Conservation (phyloP, 139 green algal species). For the Tetradesmus obliquus region DNA sequence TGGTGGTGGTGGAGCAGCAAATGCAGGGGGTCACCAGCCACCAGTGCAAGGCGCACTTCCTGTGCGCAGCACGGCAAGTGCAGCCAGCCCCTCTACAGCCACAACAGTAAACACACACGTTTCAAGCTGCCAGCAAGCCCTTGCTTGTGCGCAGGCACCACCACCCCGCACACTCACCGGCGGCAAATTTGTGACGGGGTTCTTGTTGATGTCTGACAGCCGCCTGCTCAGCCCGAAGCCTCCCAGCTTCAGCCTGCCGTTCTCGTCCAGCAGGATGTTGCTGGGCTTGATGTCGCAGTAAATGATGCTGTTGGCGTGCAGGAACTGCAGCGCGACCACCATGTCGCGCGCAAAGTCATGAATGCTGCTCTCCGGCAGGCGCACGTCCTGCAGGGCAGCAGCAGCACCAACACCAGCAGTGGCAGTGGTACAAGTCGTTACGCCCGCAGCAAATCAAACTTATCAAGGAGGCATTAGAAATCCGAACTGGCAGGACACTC, state of each 20-base stretch:
- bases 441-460: too few species aligned
- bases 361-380: conserved; percentile 88
- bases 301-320: conserved; percentile 87
- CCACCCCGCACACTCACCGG: neutral
- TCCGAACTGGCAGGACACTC: too few species aligned
- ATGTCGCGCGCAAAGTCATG: conserved; percentile 90
- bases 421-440: neutral
- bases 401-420: neutral
- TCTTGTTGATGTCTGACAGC: conserved; percentile 87
- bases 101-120: too few species aligned
- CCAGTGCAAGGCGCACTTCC: too few species aligned
- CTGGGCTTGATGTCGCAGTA: conserved; percentile 96
- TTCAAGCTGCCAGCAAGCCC: too few species aligned
- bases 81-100: too few species aligned
- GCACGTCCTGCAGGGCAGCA: conserved; percentile 66
- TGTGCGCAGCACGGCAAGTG: too few species aligned
- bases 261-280: conserved; percentile 96
- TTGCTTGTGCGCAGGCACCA: neutral
- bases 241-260: conserved; percentile 93
- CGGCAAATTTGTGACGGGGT: conserved; percentile 59
- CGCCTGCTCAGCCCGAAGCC: conserved; percentile 89
- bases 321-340: conserved; percentile 75
- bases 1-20: too few species aligned
- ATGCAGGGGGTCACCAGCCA: too few species aligned
- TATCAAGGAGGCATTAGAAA: too few species aligned